Conservation (phyloP, 2,329 filamentous ascomycete species). For the Penicillium vulpinum region DNA sequence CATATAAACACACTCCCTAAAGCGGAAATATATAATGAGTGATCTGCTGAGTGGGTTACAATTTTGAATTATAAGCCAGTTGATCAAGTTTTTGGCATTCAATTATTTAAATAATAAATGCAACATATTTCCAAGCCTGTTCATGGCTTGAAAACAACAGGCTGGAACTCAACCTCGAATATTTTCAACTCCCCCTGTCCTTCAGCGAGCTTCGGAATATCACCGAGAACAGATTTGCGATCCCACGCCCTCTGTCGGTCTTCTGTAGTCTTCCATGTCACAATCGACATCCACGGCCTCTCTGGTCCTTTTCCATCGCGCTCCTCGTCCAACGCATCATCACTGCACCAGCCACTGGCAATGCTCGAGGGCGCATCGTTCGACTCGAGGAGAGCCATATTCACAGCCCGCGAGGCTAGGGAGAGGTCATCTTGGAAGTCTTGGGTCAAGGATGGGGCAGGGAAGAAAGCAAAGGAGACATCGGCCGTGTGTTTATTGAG, state of each 20-base stretch:
- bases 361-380: neutral
- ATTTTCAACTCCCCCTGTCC: neutral
- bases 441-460: neutral
- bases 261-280: neutral
- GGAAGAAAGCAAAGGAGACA: neutral
- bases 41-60: neutral
- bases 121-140: neutral
- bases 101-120: too few relatives aligned
- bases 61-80: neutral
- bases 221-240: neutral
- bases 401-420: neutral
- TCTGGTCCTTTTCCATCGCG: neutral
- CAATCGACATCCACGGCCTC: neutral
- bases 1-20: too few relatives aligned
- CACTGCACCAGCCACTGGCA: neutral
- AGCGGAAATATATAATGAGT: neutral
- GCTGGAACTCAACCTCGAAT: neutral
- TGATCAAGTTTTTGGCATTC: neutral
- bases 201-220: neutral
- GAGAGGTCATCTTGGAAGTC: neutral
- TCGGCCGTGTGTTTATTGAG: neutral
- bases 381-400: neutral
- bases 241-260: neutral
- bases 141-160: neutral
- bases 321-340: neutral